Base-by-base conservation (phyloP, 2,329 filamentous ascomycete species). In the Trichophyton simii region DNA sequence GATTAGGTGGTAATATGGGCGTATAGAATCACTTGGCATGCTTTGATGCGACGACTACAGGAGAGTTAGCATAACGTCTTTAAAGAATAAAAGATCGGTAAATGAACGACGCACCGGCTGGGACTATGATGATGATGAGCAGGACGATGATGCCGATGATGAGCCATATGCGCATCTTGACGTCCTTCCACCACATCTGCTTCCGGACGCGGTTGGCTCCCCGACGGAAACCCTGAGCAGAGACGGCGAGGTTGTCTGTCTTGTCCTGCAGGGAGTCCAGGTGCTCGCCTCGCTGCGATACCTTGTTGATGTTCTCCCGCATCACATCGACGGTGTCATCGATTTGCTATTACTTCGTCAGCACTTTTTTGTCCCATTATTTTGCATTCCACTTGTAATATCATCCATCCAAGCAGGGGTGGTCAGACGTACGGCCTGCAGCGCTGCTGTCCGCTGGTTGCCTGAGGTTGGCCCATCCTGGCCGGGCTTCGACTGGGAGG, bases 101-200 rank as follows among this genome's bases (percentile, higher is more conserved):
- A 18, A 42, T 13, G 28, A 34, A 58, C 36, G 61, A 77, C 85
- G 72, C 84, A 96, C 92, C 90, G 68, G 87, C 28, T 67, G 94
- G 94, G 68, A 97, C 86, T 72, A 99, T 94, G 74, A 99, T 97
- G 75, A 99, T 84, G 68, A 95, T 79, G 68, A 99, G 83, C 69
- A 99, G 82, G 68, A 97, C 83, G 75, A 97, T 87, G 76, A 99
- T 88, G 71, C 91, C 94, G 63, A 86, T 82, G 72, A 95, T 88
- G 65, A 99, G 81, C 79, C 92, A 97, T 82, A 96, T 94, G 76
- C 94, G 87, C 94, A 99, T 99, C 85, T 97, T 97, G 90, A 96
- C 95, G 73, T 97, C 92, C 83, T 97, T 97, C 92, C 91, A 97
- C 92, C 92, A 97, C 92, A 97, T 97, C 64, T 95, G 87, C 82